These are phyloP conservation scores for Aspergillus fijiensis DNA, from an alignment of 2,329 filamentous ascomycete genomes.

Conservation along the genomic window DNA sequence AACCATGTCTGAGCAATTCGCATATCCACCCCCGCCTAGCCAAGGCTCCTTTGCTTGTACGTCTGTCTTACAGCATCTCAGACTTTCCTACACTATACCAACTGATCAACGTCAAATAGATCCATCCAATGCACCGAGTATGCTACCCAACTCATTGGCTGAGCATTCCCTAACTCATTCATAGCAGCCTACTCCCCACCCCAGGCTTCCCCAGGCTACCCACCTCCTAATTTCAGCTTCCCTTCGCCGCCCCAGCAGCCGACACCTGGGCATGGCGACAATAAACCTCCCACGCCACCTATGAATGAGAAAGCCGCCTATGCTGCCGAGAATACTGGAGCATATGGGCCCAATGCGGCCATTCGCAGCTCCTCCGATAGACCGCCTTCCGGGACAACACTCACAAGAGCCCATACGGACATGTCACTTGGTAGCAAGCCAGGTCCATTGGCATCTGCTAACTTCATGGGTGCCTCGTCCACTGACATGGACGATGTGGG, in stretches of 20 bases:
- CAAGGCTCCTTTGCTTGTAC: too few relatives aligned
- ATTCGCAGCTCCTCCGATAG: neutral
- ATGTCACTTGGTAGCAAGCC: neutral
- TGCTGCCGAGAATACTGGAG: neutral
- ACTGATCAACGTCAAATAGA: too few relatives aligned
- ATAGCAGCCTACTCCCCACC: constrained; percentile 8
- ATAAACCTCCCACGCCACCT: neutral
- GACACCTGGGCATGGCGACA: too few relatives aligned
- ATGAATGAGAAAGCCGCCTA: constrained; percentile 3
- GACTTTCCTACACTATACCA: too few relatives aligned
- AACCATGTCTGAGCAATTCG: too few relatives aligned
- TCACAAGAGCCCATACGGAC: neutral
- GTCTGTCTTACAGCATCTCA: too few relatives aligned
- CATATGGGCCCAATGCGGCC: neutral
- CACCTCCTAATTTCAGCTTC: constrained; percentile 15
- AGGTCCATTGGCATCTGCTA: neutral
- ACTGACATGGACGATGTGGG: constrained; percentile 79
- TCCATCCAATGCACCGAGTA: constrained; percentile 15
- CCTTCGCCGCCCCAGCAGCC: constrained; percentile 23
- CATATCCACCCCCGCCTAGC: too few relatives aligned
- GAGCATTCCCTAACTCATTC: too few relatives aligned
- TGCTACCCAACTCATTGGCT: too few relatives aligned
- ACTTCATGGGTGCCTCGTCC: constrained; percentile 6
- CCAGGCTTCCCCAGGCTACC: constrained; percentile 16
- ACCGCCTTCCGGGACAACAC: neutral